A percentile compares a stretch with the other conserved stretches of the same genome.
phyloP scores from a whole-genome alignment of 371 early-diverging fungal genomes.

The Mucor circinelloides region DNA sequence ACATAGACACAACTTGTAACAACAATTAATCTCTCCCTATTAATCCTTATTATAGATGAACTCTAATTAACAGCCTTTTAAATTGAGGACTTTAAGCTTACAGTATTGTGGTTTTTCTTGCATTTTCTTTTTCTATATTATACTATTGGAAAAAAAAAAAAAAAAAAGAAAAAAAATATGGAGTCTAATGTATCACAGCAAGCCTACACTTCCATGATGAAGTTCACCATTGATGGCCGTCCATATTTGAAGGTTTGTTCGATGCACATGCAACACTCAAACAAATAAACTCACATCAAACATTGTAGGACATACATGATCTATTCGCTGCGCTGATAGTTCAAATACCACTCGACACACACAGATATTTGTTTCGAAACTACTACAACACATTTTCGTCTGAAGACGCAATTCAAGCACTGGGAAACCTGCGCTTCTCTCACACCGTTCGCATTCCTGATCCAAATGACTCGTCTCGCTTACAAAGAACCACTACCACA shows the following conservation, averaged over 20 bases:
- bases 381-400: constrained; percentile 64
- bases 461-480: constrained; percentile 58
- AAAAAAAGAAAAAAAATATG: constrained; percentile 19
- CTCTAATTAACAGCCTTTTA: constrained; percentile 3
- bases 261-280: neutral
- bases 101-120: neutral
- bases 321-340: constrained; percentile 65
- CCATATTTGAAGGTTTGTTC: constrained; percentile 45
- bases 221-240: constrained; percentile 51
- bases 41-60: neutral
- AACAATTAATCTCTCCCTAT: constrained; percentile 8
- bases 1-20: constrained; percentile 3
- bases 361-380: constrained; percentile 56
- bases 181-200: constrained; percentile 41
- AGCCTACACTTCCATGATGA: constrained; percentile 55
- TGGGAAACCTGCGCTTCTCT: constrained; percentile 57
- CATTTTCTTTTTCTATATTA: neutral
- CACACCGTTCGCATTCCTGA: constrained; percentile 58
- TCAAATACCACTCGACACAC: constrained; percentile 57
- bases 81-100: neutral
- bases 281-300: neutral
- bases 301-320: constrained; percentile 62
- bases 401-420: constrained; percentile 59
- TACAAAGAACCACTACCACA: constrained; percentile 57
- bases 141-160: neutral